Evolutionary conservation across 495 filamentous ascomycete genomes (phyloP).

Genomic region (Achaetomiella virescens): DNA sequence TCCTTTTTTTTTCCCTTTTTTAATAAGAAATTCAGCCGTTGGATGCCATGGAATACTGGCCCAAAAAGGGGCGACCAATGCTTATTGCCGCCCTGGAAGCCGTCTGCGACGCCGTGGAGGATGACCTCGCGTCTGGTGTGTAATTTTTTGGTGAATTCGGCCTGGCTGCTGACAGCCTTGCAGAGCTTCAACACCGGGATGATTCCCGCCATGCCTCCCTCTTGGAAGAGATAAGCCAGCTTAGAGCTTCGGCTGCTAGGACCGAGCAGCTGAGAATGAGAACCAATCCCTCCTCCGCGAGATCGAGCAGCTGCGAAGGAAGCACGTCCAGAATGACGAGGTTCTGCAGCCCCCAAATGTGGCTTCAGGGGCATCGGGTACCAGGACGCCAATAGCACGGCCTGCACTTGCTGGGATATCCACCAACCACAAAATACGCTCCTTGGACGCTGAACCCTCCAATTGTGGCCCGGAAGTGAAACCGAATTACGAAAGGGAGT

Average conservation of each 20-base stretch:
- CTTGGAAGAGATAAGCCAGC: conserved; percentile 24
- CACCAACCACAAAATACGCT: conserved; percentile 12
- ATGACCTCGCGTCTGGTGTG: conserved; percentile 33
- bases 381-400: not conserved
- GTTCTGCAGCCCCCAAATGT: not conserved
- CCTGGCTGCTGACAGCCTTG: conserved; percentile 1
- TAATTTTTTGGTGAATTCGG: not conserved
- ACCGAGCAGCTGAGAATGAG: conserved; percentile 29
- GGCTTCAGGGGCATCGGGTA: not conserved
- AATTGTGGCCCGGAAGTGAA: not conserved
- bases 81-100: conserved; percentile 36
- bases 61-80: conserved; percentile 31
- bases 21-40: not conserved
- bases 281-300: conserved; percentile 31
- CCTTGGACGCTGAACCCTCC: not conserved
- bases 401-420: conserved; percentile 18
- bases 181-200: conserved; percentile 22
- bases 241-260: conserved; percentile 23
- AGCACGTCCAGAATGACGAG: not conserved
- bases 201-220: conserved; percentile 12
- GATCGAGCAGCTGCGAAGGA: conserved; percentile 25
- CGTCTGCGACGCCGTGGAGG: conserved; percentile 35
- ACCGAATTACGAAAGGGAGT: conserved; percentile 19
- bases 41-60: conserved; percentile 35
- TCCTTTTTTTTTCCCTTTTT: not conserved